Evolutionary conservation across 495 filamentous ascomycete genomes (phyloP), one percentile per base, ranked within the genome.

Genomic region (Penicillium daleae): DNA sequence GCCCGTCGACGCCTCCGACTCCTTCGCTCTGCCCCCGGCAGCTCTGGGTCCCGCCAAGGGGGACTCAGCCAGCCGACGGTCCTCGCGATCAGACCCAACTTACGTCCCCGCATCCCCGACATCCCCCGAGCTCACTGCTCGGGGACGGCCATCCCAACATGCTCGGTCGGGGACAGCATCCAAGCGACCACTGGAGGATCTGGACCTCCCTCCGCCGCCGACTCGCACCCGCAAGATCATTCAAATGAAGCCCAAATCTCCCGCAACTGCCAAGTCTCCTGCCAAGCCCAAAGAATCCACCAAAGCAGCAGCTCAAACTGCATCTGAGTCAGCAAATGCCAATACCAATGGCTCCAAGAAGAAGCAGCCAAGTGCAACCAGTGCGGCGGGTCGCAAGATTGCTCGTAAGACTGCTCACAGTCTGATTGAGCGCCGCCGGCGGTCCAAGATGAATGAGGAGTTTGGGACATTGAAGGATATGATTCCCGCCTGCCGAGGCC

Each of bases 391-490:
- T 5, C 85, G 91, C 39, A 99, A 97, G 78, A 96, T 94, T 57
- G 93, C 95, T 5, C 85, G 95, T 65, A 99, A 98, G 75, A 99
- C 96, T 2, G 95, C 95, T 3, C 95, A 99, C 69, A 96, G 92
- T 66, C 74, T 98, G 66, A 99, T 99, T 69, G 95, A 99, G 77
- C 85, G 95, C 17, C 79, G 96, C 51, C 81, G 95, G 64, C 82
- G 95, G 53, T 96, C 91, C 6, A 99, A 98, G 81, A 99, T 99
- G 95, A 99, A 99, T 68, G 95, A 98, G 69, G 95, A 98, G 75
- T 99, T 99, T 78, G 89, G 86, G 1, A 90, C 95, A 17, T 78
- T 99, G 61, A 98, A 97, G 78, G 86, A 90, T 71, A 90, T 99
- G 90, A 96, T 99, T 65, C 96, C 96, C 1, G 96, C 95, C 1